Base-by-base conservation (phyloP, 768 basidiomycete species). In the Cantharellus cinnabarinus region DNA sequence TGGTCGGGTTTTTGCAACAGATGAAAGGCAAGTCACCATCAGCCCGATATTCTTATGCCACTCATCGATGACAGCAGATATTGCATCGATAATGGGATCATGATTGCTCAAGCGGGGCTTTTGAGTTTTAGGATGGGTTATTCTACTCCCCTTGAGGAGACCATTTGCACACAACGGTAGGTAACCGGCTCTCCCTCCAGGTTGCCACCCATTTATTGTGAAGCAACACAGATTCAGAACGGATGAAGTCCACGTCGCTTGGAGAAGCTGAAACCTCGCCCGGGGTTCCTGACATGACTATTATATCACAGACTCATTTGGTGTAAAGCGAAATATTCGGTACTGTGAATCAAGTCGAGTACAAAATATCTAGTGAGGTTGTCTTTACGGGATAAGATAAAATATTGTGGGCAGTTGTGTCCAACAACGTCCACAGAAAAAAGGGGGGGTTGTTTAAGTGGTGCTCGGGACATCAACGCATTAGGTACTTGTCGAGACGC, bases 11-110 rank as follows among this genome's bases (percentile, higher is more conserved):
- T 98, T 95, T 67, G 91, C 93, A 3, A 98, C 88, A 0, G 94
- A 99, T 68, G 93, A 98, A 70, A 76, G 91, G 94, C 87, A 64
- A 57, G 77, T 53, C 40, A 3, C 15, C 39, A 1, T 37, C 52
- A 38, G 29, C 14, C 41, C 41, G 52, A 7, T 29, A 29, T 29
- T 29, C 20, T 29, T 29, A 29, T 29, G 44, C 29, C 44, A 29
- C 44, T 48, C 44, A 10, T 44, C 55, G 37, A 14, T 54, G 53
- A 51, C 29, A n/a, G n/a, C 65, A 94, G 93, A 58, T 98, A 94
- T 70, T 98, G 95, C 70, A 98, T 99, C 61, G 95, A 99, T 69
- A 99, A 99, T 64, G 95, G 95, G 1, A 94, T 98, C 64, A 99
- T 99, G 95, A 98, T 99, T 58, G 94, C 95, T 2, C 95, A 99